Base-by-base conservation (phyloP, 345 rosid species). In the Pugionium dolabratum region DNA sequence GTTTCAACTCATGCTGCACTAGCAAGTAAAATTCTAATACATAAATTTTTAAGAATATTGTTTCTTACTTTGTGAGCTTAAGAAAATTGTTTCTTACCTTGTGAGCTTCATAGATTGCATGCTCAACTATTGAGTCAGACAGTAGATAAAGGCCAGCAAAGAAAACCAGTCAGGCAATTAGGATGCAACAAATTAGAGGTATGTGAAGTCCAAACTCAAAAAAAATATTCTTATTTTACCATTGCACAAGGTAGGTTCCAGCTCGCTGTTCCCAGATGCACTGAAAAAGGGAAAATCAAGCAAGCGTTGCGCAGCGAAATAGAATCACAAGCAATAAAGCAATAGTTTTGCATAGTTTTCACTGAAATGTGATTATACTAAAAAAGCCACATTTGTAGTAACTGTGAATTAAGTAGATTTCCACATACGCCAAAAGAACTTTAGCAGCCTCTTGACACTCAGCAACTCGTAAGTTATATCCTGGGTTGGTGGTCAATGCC, bases 361-460 rank as follows among this genome's bases (percentile, higher is more conserved):
- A 66, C 43, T 40, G 8, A 29, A 50, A 18, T 6, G 31, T 52
- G 11, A 59, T 34, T 18, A 50, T 35, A 18, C 18, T 18, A 25
- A 34, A 28, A 3, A 50, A 59, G 32, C 32, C 7, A 6, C 26
- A 33, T n/a, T 49, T 42, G 70, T 25, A 64, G 10, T 50, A 34
- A 41, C 39, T 43, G 42, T 51, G 39, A 45, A 31, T 44, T 53
- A 46, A 54, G 59, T 42, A 43, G 67, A 45, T 46, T 53, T 27
- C 9, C 82, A 63, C 86, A 59, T 85, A 93, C 99, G 63, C 34
- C 60, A 93, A 75, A 60, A 93, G 90, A 71, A 85, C 52, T 70
- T 81, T 77, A 45, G 99, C 99, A 40, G 99, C 99, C 86, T 90
- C 86, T 72, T 76, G 90, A 70, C 99, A 94, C 73, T 90, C 99